Conservation (phyloP, 129 eudicot species). For the Flaveria linearis region DNA sequence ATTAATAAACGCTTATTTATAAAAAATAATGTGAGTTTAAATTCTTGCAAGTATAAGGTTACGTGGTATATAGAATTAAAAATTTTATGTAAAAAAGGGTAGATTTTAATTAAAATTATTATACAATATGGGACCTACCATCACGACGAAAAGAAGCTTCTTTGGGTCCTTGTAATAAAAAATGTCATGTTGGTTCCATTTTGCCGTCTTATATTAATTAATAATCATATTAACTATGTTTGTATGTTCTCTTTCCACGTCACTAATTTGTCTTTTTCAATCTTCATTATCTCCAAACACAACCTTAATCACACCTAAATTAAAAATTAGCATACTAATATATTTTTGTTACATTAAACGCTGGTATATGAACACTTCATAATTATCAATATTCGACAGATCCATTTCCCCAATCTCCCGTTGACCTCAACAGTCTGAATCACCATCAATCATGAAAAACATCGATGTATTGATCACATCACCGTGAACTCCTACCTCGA, state of each 20-base stretch:
- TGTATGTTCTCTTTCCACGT: not conserved
- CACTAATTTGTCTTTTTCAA: not conserved
- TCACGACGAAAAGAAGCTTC: not conserved
- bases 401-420: not conserved
- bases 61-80: too few species aligned
- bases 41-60: too few species aligned
- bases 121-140: conserved; percentile 35
- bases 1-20: too few species aligned
- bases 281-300: not conserved
- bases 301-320: not conserved
- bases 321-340: too few species aligned
- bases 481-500: conserved; percentile 59
- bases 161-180: too few species aligned
- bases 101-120: not conserved
- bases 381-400: not conserved
- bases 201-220: not conserved
- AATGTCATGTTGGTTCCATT: not conserved
- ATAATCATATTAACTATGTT: too few species aligned
- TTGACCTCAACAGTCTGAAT: not conserved
- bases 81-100: too few species aligned
- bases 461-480: conserved; percentile 53
- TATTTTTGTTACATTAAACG: not conserved
- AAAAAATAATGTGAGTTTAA: too few species aligned
- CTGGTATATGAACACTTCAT: not conserved
- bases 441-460: conserved; percentile 47